These are phyloP conservation scores for Aquanectria penicillioides DNA, from an alignment of 2,329 filamentous ascomycete species.

Conservation along the genomic window DNA sequence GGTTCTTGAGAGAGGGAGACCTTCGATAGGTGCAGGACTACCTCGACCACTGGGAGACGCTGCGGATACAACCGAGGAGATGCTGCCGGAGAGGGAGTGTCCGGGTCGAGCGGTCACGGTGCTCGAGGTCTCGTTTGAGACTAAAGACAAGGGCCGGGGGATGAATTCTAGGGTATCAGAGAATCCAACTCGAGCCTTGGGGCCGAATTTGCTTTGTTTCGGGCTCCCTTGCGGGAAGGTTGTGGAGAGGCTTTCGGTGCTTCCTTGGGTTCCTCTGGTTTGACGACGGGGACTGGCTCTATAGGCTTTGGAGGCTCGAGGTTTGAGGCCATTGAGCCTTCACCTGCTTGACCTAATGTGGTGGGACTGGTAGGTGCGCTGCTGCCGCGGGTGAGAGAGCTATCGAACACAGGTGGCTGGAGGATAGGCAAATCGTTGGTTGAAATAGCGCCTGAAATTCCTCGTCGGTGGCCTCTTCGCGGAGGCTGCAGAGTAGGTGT, in stretches of 20 bases:
- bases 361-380: constrained; percentile 74
- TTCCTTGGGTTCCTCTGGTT: constrained; percentile 7
- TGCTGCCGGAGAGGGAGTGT: constrained; percentile 81
- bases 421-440: constrained; percentile 83
- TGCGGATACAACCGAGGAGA: constrained; percentile 79
- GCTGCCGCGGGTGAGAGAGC: constrained; percentile 62
- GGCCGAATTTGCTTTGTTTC: constrained; percentile 46
- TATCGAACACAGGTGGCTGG: constrained; percentile 62
- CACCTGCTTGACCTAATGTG: constrained; percentile 48
- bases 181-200: constrained; percentile 79
- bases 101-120: constrained; percentile 75
- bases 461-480: constrained; percentile 76
- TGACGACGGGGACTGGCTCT: constrained; percentile 11
- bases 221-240: constrained; percentile 25
- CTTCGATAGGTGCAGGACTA: constrained; percentile 42
- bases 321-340: constrained; percentile 35
- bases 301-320: constrained; percentile 8
- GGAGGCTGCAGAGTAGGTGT: constrained; percentile 65
- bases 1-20: constrained; percentile 47
- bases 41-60: constrained; percentile 56
- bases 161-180: constrained; percentile 87
- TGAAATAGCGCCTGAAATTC: constrained; percentile 79
- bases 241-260: constrained; percentile 1
- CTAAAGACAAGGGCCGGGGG: constrained; percentile 81
- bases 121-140: constrained; percentile 86